Percentiles rank a stretch among this genome's conserved stretches.
Conservation (phyloP, 768 basidiomycete genomes). For the Trametes cingulata region DNA sequence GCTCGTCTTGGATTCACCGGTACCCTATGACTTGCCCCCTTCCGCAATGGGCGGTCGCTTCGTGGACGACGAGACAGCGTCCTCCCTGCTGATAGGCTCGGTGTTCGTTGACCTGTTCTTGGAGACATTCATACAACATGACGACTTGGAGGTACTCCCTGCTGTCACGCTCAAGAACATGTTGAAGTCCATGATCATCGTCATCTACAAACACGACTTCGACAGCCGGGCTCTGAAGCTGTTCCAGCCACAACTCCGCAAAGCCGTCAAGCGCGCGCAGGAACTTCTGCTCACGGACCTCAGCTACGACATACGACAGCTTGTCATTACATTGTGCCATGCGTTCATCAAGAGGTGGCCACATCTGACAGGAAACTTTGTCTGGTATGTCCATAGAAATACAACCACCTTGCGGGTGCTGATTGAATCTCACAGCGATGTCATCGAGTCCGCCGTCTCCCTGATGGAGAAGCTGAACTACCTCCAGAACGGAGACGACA, state of each 20-base stretch:
- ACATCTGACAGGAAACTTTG: slow-evolving; percentile 49
- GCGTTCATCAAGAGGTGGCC: slow-evolving; percentile 65
- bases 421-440: slow-evolving; percentile 39
- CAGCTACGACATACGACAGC: slow-evolving; percentile 67
- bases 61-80: slow-evolving; percentile 43
- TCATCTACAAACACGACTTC: slow-evolving; percentile 76
- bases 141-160: slow-evolving; percentile 50
- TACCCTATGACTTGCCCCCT: slow-evolving; percentile 47
- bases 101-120: slow-evolving; percentile 63
- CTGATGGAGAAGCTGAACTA: slow-evolving; percentile 47
- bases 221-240: slow-evolving; percentile 53
- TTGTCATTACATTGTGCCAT: slow-evolving; percentile 61
- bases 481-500: slow-evolving; percentile 53
- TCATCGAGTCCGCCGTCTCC: slow-evolving; percentile 51
- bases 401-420: background rate
- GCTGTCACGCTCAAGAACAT: slow-evolving; percentile 58
- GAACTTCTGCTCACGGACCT: slow-evolving; percentile 53
- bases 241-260: slow-evolving; percentile 53
- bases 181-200: slow-evolving; percentile 62
- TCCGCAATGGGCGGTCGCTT: slow-evolving; percentile 44
- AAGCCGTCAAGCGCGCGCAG: slow-evolving; percentile 51
- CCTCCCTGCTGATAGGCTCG: slow-evolving; percentile 57
- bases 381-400: slow-evolving; percentile 45
- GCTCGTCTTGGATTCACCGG: slow-evolving; percentile 59
- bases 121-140: slow-evolving; percentile 47